phyloP scores from a whole-genome alignment of 495 filamentous ascomycete genomes.

The Cercophora sp. region DNA sequence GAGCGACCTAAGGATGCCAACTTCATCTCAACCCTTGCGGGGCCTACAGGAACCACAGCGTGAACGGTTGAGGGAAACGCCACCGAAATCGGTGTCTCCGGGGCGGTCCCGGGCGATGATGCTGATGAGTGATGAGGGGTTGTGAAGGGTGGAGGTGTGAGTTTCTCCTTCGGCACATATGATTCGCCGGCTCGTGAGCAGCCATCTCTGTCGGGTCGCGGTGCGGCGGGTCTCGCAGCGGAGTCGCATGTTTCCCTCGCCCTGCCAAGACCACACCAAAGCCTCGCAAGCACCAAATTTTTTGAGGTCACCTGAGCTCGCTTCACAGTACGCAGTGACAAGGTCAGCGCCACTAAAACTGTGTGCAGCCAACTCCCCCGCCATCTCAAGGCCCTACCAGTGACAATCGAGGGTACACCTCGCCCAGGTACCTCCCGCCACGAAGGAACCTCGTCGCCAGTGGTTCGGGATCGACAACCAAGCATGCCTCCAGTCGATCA shows the following conservation, averaged over 20 bases:
- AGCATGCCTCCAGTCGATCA: not conserved
- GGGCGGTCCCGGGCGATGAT: conserved; percentile 5
- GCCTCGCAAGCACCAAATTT: conserved; percentile 13
- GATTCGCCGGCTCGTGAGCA: not conserved
- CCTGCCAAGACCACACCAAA: conserved; percentile 22
- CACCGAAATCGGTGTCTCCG: conserved; percentile 24
- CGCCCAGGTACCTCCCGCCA: conserved; percentile 1
- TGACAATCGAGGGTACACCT: not conserved
- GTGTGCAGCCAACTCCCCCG: not conserved
- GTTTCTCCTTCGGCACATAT: conserved; percentile 14
- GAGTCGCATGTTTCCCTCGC: conserved; percentile 11
- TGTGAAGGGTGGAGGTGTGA: conserved; percentile 11
- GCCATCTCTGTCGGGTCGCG: not conserved
- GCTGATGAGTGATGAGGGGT: conserved; percentile 19
- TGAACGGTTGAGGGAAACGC: conserved; percentile 11
- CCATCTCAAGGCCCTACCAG: conserved; percentile 7
- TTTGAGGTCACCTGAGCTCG: conserved; percentile 29
- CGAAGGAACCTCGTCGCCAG: not conserved
- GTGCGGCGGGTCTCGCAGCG: conserved; percentile 13
- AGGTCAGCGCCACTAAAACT: not conserved
- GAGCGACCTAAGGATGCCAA: too few relatives aligned
- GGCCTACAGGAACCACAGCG: not conserved
- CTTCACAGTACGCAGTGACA: conserved; percentile 10
- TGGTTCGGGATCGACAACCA: not conserved
- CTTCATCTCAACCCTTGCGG: conserved; percentile 1